Base-by-base conservation (phyloP, 768 basidiomycete species). In the Suillus bovinus region DNA sequence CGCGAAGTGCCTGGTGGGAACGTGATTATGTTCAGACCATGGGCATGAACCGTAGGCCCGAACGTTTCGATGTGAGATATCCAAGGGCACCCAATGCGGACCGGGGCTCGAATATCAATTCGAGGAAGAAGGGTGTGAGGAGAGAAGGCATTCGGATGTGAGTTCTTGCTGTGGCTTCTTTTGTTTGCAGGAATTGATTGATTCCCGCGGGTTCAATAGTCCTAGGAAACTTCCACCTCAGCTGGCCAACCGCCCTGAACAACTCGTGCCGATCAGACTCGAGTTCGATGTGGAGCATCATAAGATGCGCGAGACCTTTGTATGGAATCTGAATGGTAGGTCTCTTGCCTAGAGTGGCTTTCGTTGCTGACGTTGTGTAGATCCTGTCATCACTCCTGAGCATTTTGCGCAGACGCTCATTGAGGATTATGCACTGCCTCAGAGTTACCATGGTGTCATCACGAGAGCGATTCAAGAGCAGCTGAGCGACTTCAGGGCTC, bases 261-360 rank as follows among this genome's bases (percentile, higher is more conserved):
- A 87, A 68, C 88, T 99, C 31, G 89, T 99, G 5, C 97, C 97
- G 4, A 90, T 99, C 44, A 86, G 97, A n/a, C 80, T 99, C 58
- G 97, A 99, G 74, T 88, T 98, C 69, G 97, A 99, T 68, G 89
- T 96, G 54, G 97, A 98, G 61, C 91, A 93, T 69, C 89, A 92
- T 71, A 92, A 90, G 77, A 89, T 98, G 81, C 86, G 94, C 31
- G 97, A 99, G 72, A 94, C 96, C 0, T 98, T 99, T 76, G 85
- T 97, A 50, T 99, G 96, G 97, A 97, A 99, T 70, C 76, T 96
- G 50, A 90, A 91, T 66, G 96, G 96, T 97, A 61, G n/a, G 86
- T 78, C 52, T 33, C 2, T 62, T 9, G 10, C 24, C 62, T 39
- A 2, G 50, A 42, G 24, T 55, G 31, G 11, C 9, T 31, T 52